phyloP scores from a whole-genome alignment of 164 flowering plant species.

The Platanus orientalis region DNA sequence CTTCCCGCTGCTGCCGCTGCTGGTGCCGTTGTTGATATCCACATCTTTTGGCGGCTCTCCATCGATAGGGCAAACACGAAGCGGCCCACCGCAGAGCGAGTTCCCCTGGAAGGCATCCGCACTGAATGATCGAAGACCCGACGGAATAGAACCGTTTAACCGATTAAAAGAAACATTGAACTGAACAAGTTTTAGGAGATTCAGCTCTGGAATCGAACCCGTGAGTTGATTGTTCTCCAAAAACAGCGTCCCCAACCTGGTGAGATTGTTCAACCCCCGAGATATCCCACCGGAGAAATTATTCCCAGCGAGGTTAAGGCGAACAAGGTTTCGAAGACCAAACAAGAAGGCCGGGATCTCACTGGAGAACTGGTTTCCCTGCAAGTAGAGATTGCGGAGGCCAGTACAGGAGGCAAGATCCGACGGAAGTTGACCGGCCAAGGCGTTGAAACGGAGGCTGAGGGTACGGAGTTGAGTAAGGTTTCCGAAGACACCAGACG shows the following conservation, averaged over 20 bases:
- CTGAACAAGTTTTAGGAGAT: constrained; percentile 35
- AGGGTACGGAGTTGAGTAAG: constrained; percentile 54
- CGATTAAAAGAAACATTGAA: constrained; percentile 68
- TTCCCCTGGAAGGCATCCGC: constrained; percentile 47
- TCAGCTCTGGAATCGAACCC: constrained; percentile 57
- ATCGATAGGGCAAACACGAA: constrained; percentile 33
- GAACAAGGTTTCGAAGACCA: constrained; percentile 40
- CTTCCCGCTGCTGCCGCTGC: constrained; percentile 7
- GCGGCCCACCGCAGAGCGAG: constrained; percentile 69
- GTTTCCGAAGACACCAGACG: constrained; percentile 47
- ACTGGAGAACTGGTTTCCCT: constrained; percentile 64
- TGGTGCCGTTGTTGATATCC: background rate
- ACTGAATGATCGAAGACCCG: constrained; percentile 17
- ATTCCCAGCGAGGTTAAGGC: constrained; percentile 65
- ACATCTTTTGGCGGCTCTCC: constrained; percentile 6
- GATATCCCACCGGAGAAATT: constrained; percentile 66
- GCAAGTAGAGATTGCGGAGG: constrained; percentile 63
- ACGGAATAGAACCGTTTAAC: constrained; percentile 64
- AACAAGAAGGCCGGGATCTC: constrained; percentile 50
- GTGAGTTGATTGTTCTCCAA: constrained; percentile 47
- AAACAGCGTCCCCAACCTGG: constrained; percentile 50
- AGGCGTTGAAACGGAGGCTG: constrained; percentile 64
- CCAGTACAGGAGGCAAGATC: constrained; percentile 46
- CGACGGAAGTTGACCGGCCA: constrained; percentile 58
- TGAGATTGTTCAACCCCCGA: constrained; percentile 37